phyloP scores from a whole-genome alignment of 192 early-diverging fungal species.

The Podila horticola region DNA sequence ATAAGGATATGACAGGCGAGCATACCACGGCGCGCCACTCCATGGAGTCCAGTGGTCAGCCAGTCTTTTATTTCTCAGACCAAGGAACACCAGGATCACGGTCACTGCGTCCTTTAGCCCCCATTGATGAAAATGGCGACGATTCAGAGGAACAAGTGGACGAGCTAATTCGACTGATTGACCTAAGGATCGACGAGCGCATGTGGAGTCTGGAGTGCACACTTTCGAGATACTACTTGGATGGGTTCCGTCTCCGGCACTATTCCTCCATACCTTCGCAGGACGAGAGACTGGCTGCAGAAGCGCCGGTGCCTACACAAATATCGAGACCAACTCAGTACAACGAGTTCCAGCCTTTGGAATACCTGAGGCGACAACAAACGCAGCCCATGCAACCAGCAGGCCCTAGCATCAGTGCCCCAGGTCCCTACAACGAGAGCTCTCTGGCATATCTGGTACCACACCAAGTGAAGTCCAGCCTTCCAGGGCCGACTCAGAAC shows the following conservation, averaged over 20 bases:
- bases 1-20: not conserved
- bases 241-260: constrained; percentile 43
- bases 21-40: not conserved
- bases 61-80: constrained; percentile 41
- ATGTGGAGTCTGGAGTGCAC: constrained; percentile 51
- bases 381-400: not conserved
- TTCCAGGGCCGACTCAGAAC: too few species aligned
- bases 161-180: constrained; percentile 46
- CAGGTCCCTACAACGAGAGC: too few species aligned
- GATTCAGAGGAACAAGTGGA: constrained; percentile 32
- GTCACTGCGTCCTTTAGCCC: constrained; percentile 22
- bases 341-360: too few species aligned
- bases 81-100: constrained; percentile 27
- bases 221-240: constrained; percentile 39
- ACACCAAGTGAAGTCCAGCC: not conserved
- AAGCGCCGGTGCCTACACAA: too few species aligned
- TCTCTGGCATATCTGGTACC: not conserved
- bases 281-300: not conserved
- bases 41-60: constrained; percentile 8
- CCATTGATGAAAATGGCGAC: constrained; percentile 13
- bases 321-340: too few species aligned
- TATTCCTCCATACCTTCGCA: constrained; percentile 5
- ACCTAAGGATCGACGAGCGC: constrained; percentile 38
- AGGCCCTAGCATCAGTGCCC: not conserved
- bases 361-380: not conserved